A percentile compares a stretch with the other conserved stretches of the same genome.
These are phyloP conservation scores for Clonostachys sp. DNA, from an alignment of 2,329 filamentous ascomycete genomes.

Conservation along the genomic window DNA sequence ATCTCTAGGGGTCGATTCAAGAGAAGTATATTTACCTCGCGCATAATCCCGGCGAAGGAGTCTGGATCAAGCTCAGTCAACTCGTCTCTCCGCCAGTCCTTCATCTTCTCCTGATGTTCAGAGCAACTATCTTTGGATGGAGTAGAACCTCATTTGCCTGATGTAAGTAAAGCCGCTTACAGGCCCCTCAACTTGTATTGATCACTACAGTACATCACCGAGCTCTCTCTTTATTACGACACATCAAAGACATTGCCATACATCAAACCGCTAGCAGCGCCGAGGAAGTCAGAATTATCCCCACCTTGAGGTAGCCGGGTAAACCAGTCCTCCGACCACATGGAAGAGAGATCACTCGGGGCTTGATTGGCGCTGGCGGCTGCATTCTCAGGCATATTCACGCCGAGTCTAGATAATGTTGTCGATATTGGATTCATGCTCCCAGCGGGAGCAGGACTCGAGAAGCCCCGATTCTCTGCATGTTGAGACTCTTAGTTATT, in stretches of 20 bases:
- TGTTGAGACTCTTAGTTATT: neutral
- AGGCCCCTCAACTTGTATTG: too few relatives aligned
- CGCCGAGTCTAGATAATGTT: neutral
- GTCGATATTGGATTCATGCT: neutral
- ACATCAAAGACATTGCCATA: neutral
- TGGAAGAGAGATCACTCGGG: neutral
- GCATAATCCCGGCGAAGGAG: too few relatives aligned
- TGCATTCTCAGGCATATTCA: neutral
- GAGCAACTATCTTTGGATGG: too few relatives aligned
- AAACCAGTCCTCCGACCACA: neutral
- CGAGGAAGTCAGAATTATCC: neutral
- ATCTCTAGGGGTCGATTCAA: constrained; percentile 1
- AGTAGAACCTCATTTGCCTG: too few relatives aligned
- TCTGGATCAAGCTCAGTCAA: too few relatives aligned
- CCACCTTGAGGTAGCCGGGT: neutral
- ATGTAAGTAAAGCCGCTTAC: too few relatives aligned
- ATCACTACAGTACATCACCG: too few relatives aligned
- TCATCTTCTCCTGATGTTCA: too few relatives aligned
- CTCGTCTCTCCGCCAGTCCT: too few relatives aligned
- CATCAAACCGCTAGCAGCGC: neutral
- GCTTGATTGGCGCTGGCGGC: neutral
- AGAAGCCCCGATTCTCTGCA: neutral
- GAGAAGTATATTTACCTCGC: too few relatives aligned
- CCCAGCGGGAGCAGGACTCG: neutral
- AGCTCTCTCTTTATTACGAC: neutral